phyloP scores from a whole-genome alignment of 164 flowering plant genomes.

The Tetracentron sinense region DNA sequence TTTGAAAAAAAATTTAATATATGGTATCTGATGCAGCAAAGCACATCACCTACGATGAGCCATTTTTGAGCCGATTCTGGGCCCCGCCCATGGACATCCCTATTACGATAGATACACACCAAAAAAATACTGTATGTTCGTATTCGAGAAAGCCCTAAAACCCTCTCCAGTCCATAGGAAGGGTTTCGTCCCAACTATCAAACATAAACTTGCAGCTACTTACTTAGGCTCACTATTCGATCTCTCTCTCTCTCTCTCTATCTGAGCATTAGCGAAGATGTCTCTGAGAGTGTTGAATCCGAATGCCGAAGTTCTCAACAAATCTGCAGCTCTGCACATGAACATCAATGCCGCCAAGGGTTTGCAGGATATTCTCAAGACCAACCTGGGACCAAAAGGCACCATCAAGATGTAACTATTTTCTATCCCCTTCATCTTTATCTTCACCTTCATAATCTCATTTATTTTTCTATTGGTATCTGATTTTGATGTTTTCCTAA shows the following conservation, averaged over 20 bases:
- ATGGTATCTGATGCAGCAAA: no score
- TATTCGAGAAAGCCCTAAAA: slow-evolving; percentile 31
- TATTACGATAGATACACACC: no score
- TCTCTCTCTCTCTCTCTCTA: slow-evolving; percentile 8
- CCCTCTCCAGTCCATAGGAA: not conserved
- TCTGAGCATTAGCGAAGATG: slow-evolving; percentile 37
- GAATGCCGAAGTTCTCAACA: slow-evolving; percentile 96
- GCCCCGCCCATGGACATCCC: no score
- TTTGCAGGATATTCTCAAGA: slow-evolving; percentile 87
- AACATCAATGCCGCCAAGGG: slow-evolving; percentile 99
- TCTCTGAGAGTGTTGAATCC: slow-evolving; percentile 80
- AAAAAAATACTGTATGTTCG: no score
- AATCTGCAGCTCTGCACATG: slow-evolving; percentile 92
- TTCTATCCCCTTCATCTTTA: not conserved
- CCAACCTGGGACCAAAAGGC: slow-evolving; percentile 97
- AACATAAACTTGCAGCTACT: not conserved
- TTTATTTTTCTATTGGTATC: not conserved
- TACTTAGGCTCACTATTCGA: not conserved
- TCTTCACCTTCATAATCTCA: not conserved
- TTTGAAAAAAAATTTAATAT: no score
- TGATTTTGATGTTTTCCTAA: not conserved
- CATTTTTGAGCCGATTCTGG: no score
- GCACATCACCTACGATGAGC: no score
- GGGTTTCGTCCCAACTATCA: not conserved
- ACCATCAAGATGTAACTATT: slow-evolving; percentile 79